phyloP scores from a whole-genome alignment of 306 rosid species.

The Quillaja saponaria region DNA sequence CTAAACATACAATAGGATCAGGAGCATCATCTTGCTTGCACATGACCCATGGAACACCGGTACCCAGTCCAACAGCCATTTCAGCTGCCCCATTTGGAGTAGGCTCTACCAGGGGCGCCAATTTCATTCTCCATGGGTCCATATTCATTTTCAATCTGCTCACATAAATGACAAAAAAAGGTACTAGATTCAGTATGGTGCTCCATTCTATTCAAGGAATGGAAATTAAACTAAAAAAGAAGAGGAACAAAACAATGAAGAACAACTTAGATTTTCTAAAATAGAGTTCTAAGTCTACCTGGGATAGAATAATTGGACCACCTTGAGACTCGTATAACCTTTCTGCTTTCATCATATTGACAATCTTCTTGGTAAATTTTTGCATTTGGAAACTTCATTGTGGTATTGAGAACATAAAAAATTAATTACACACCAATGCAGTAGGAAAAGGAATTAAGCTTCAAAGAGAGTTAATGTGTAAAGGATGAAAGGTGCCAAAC shows the following conservation, averaged over 20 bases:
- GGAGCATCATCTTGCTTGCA: constrained; percentile 99
- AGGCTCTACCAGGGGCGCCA: constrained; percentile 81
- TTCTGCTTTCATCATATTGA: constrained; percentile 95
- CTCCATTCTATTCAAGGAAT: constrained; percentile 11
- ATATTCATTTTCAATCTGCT: constrained; percentile 93
- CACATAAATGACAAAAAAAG: constrained; percentile 34
- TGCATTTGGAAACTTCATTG: constrained; percentile 77
- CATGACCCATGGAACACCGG: constrained; percentile 99
- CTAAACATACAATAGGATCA: constrained; percentile 82
- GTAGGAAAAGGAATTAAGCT: neutral
- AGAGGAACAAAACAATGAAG: neutral
- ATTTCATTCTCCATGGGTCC: constrained; percentile 90
- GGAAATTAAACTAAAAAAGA: neutral
- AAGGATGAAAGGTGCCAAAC: constrained; percentile 39
- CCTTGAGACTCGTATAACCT: constrained; percentile 78
- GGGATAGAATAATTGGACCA: constrained; percentile 95
- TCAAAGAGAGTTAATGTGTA: constrained; percentile 2
- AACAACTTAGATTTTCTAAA: constrained; percentile 6
- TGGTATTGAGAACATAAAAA: constrained; percentile 27
- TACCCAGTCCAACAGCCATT: constrained; percentile 87
- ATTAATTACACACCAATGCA: constrained; percentile 10
- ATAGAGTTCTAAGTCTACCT: constrained; percentile 51
- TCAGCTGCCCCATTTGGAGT: constrained; percentile 92
- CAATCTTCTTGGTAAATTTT: constrained; percentile 80
- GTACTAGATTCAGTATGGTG: constrained; percentile 14